Percentiles rank a stretch among this genome's conserved stretches.
Evolutionary conservation across 257 asterid species (phyloP).

Genomic region (Plantago major): DNA sequence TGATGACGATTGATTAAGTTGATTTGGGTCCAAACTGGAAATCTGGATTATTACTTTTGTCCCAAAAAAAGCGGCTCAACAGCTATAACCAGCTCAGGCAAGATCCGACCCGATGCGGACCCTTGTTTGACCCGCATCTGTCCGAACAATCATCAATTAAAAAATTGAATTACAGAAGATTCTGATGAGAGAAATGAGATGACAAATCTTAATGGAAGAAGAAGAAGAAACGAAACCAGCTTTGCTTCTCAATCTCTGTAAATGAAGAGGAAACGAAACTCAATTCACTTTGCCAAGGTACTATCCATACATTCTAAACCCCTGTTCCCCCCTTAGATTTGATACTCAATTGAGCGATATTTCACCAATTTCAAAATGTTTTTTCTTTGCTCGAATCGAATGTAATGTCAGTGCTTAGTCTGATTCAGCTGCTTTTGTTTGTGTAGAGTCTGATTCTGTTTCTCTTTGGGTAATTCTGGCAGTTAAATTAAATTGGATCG

Average conservation of each 20-base stretch:
- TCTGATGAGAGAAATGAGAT: background rate
- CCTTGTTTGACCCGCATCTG: slow-evolving; percentile 35
- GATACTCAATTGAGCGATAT: slow-evolving; percentile 10
- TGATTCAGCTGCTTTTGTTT: slow-evolving; percentile 6
- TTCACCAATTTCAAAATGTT: too few species aligned
- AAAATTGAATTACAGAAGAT: background rate
- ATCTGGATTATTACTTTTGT: too few species aligned
- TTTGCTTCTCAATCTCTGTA: slow-evolving; percentile 3
- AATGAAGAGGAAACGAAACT: slow-evolving; percentile 23
- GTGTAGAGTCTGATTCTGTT: background rate
- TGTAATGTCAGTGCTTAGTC: slow-evolving; percentile 9
- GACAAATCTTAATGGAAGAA: slow-evolving; percentile 40
- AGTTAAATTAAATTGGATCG: slow-evolving; percentile 35
- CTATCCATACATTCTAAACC: slow-evolving; percentile 23
- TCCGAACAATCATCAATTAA: slow-evolving; percentile 11
- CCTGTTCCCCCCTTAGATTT: too few species aligned
- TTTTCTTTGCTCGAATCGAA: slow-evolving; percentile 15
- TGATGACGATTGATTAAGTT: too few species aligned
- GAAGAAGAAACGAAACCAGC: slow-evolving; percentile 23
- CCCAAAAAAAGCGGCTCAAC: slow-evolving; percentile 4
- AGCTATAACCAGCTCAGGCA: slow-evolving; percentile 15
- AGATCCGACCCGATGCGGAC: slow-evolving; percentile 27
- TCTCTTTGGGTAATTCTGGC: slow-evolving; percentile 6
- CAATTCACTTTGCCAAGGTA: slow-evolving; percentile 18
- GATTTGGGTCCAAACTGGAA: too few species aligned